Evolutionary conservation across 163 green algal genomes (phyloP), one percentile per base, ranked within the genome.

Genomic region (Chlorella variabilis): DNA sequence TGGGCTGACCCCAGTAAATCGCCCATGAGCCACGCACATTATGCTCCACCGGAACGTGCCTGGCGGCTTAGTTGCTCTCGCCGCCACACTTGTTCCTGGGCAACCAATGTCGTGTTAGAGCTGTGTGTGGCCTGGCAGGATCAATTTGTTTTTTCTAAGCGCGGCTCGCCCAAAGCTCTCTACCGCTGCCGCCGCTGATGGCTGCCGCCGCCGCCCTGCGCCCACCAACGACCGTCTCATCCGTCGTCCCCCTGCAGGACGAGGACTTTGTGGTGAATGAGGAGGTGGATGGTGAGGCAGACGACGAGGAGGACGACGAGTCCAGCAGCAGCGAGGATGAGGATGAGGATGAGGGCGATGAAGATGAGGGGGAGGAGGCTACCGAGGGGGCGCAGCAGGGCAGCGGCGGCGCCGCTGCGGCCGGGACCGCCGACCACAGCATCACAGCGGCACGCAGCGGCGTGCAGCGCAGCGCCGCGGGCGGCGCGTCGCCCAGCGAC

Each of bases 221-320:
- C n/a, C 27, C 59, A 29, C 29, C 11, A 7, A 29, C 9, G 54
- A 31, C n/a, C 54, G 7, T 54, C 15, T 54, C 45, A 11, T 54
- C 15, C 39, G 27, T 81, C 29, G 45, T 4, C 11, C 41, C 1
- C 51, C 15, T 23, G 29, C 71, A 82, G 71, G 80, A 85, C 34
- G 82, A 83, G 51, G 75, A 87, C 11, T 87, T 81, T 42, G 75
- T 73, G 45, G 29, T 80, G 7, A 74, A 75, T 18, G 65, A 84
- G 18, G 73, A 39, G 18, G 73, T n/a, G 11, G 71, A 67, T 2
- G 70, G 20, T 8, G 45, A 11, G 45, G 36, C 25, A 27, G 78
- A 27, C n/a, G 23, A 45, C 17, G 75, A 61, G 13, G 71, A 81
- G 11, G 80, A 77, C 21, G 59, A 54, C 0, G 77, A 36, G 0